phyloP scores from a whole-genome alignment of 257 asterid species.

The Petunia secreta region DNA sequence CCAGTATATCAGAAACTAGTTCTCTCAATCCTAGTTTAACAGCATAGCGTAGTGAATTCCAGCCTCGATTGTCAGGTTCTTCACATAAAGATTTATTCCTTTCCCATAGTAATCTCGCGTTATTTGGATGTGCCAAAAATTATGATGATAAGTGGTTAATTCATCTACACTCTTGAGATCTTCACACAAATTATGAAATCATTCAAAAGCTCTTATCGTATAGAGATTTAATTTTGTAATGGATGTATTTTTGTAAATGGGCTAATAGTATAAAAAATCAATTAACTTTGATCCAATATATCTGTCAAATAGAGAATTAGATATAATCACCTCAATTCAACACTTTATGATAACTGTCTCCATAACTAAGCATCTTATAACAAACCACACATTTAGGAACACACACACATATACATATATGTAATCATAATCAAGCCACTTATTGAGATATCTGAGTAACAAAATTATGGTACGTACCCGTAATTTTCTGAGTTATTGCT shows the following conservation, averaged over 20 bases:
- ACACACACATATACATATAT: not conserved
- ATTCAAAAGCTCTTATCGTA: not conserved
- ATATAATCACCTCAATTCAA: not conserved
- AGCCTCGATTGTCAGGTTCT: slow-evolving; percentile 19
- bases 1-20: not conserved
- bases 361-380: not conserved
- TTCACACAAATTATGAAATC: not conserved
- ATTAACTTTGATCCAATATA: not conserved
- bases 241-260: no score
- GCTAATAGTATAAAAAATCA: no score
- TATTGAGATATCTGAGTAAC: not conserved
- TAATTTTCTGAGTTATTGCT: not conserved
- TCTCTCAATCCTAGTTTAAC: not conserved
- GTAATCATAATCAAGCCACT: not conserved
- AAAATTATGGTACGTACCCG: not conserved
- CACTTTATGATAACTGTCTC: no score
- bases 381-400: not conserved
- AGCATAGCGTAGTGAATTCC: slow-evolving; percentile 28
- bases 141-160: not conserved
- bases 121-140: no score
- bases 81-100: not conserved
- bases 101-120: not conserved
- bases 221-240: not conserved
- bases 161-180: not conserved
- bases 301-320: not conserved